These are phyloP conservation scores for Inga leiocalycina DNA, from an alignment of 306 rosid genomes.

Conservation along the genomic window DNA sequence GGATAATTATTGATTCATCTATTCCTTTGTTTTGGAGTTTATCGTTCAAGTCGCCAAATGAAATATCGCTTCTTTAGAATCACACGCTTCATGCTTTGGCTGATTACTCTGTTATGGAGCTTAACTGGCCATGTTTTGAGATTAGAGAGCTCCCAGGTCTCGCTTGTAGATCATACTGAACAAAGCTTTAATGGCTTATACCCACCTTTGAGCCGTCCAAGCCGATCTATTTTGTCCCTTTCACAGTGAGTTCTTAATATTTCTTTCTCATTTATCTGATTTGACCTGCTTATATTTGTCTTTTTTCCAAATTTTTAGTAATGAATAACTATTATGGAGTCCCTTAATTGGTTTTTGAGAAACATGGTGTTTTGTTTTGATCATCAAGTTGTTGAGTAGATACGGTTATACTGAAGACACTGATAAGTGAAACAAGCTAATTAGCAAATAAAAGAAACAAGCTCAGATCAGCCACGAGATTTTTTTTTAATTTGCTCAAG, in stretches of 20 bases:
- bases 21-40: not conserved
- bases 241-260: conserved; percentile 44
- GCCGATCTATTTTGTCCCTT: conserved; percentile 59
- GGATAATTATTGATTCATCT: not conserved
- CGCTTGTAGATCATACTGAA: conserved; percentile 5
- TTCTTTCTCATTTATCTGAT: not conserved
- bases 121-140: not conserved
- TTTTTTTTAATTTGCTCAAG: not conserved
- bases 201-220: conserved; percentile 27
- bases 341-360: not conserved
- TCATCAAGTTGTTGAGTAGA: not conserved
- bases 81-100: conserved; percentile 7
- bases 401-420: not conserved
- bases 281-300: not conserved
- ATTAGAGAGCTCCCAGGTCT: not conserved
- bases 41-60: conserved; percentile 28
- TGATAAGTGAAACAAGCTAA: not conserved
- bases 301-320: not conserved
- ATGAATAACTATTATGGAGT: not conserved
- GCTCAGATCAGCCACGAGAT: not conserved
- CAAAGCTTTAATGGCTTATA: conserved; percentile 4
- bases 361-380: not conserved
- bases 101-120: conserved; percentile 8
- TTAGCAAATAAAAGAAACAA: not conserved
- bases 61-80: not conserved